Base-by-base conservation (phyloP, 2,329 filamentous ascomycete genomes). In the Cercospora citrullina region DNA sequence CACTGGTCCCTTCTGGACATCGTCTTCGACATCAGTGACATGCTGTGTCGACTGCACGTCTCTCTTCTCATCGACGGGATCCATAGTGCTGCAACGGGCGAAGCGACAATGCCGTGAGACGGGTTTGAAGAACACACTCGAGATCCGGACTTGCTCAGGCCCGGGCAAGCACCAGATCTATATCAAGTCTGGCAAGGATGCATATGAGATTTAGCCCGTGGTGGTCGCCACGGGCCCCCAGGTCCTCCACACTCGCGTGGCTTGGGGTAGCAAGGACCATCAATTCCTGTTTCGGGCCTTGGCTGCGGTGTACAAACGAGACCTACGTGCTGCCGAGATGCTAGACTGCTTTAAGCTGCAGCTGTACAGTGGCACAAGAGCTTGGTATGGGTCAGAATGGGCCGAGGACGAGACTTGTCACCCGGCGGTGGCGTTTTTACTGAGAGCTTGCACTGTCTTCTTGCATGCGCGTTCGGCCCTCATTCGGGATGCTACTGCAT, bases 1-100 rank as follows among this genome's bases (percentile, higher is more conserved):
- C 5, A 66, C 65, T 3, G 72, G 66, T 3, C 63, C 69, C 64
- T 72, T 69, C 45, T 61, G 48, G 18, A 68, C 31, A n/a, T 70
- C 71, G 45, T 72, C 65, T 63, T 71, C 71, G 36, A 65, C 39
- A 59, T 69, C 65, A 60, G 67, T 51, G 53, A 68, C 66, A 66
- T 73, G 71, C 26, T 71, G 68, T 18, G 68, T 68, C 12, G 60
- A 60, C 30, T 53, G 31, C 16, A 62, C 23, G 28, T 45, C 68
- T 70, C 88, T 83, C 30, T 83, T 81, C 63, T 83, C 75, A 0
- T 76, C 80, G 79, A 85, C 85, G 3, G 78, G 84, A 48, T 79
- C 77, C 70, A 89, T 71, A 9, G 55, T 59, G 55, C 55, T 36
- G 55, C 55, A 10, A n/a, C 10, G 55, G 55, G 55, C 87, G 33